Conservation (phyloP, 345 rosid genomes). For the Boechera retrofracta region DNA sequence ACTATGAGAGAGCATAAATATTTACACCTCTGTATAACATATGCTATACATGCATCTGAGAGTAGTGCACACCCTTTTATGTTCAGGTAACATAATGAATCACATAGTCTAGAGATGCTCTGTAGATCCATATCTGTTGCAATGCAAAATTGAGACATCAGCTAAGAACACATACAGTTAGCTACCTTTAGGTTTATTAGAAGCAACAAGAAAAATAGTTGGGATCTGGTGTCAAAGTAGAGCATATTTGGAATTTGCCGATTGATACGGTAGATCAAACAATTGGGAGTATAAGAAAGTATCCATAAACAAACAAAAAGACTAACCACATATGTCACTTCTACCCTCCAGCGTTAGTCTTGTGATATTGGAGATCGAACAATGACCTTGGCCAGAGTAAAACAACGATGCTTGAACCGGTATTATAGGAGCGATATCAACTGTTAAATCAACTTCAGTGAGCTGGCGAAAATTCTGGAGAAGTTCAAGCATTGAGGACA, state of each 20-base stretch:
- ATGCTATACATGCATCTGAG: constrained; percentile 72
- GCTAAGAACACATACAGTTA: constrained; percentile 13
- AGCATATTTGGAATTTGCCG: background rate
- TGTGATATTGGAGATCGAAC: constrained; percentile 51
- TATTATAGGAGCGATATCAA: constrained; percentile 61
- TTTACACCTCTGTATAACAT: constrained; percentile 53
- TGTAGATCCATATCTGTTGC: constrained; percentile 64
- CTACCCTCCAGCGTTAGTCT: constrained; percentile 79
- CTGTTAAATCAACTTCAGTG: constrained; percentile 69
- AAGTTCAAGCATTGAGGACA: constrained; percentile 47
- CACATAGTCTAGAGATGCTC: constrained; percentile 52
- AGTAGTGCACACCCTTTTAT: constrained; percentile 70
- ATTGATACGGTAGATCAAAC: background rate
- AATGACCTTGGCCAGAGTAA: constrained; percentile 42
- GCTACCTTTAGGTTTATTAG: background rate
- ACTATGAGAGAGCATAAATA: constrained; percentile 65
- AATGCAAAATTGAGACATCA: constrained; percentile 32
- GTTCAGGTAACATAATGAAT: constrained; percentile 62
- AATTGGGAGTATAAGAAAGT: constrained; percentile 24
- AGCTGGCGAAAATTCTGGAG: constrained; percentile 53
- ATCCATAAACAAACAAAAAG: constrained; percentile 18
- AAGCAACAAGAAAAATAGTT: constrained; percentile 12
- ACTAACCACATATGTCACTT: constrained; percentile 70
- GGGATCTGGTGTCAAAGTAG: background rate
- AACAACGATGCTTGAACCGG: constrained; percentile 50